A percentile compares a stretch with the other conserved stretches of the same genome.
phyloP scores from a whole-genome alignment of 1,139 yeast genomes.

The Sugiyamaella neomexicana region DNA sequence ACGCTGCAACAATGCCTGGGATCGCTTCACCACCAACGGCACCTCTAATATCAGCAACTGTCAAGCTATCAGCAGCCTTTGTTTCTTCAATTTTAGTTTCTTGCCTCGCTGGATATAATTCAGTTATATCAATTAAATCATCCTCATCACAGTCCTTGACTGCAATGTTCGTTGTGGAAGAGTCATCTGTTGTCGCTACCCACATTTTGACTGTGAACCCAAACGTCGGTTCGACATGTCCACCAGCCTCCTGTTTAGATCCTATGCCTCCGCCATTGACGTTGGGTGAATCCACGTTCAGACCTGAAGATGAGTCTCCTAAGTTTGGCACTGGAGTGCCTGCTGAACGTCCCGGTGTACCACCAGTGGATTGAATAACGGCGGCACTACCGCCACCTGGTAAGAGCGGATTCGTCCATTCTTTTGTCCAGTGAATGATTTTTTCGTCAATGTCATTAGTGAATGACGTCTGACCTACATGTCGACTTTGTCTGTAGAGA shows the following conservation, averaged over 20 bases:
- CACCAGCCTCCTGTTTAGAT: slow-evolving; percentile 23
- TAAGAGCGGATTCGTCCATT: slow-evolving; percentile 33
- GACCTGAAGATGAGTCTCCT: slow-evolving; percentile 13
- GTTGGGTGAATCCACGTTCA: slow-evolving; percentile 18
- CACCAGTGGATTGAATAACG: slow-evolving; percentile 1
- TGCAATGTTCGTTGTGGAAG: slow-evolving; percentile 28
- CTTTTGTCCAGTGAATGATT: slow-evolving; percentile 35
- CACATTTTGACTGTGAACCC: slow-evolving; percentile 48
- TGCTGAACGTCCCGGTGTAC: slow-evolving; percentile 20
- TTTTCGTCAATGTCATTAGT: slow-evolving; percentile 34
- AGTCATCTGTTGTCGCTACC: slow-evolving; percentile 40
- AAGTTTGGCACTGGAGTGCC: slow-evolving; percentile 23
- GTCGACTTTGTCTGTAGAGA: slow-evolving; percentile 36
- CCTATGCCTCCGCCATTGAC: slow-evolving; percentile 18
- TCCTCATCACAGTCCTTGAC: slow-evolving; percentile 45
- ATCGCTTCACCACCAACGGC: slow-evolving; percentile 61
- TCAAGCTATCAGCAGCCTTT: slow-evolving; percentile 41
- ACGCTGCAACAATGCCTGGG: slow-evolving; percentile 45
- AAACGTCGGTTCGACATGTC: slow-evolving; percentile 16
- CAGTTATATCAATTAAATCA: slow-evolving; percentile 42
- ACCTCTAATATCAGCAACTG: slow-evolving; percentile 61
- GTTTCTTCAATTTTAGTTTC: slow-evolving; percentile 20
- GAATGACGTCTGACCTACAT: slow-evolving; percentile 26
- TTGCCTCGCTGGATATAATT: slow-evolving; percentile 23
- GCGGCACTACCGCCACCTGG: neutral